phyloP scores from a whole-genome alignment of 345 rosid species.

The Excoecaria cochinchinensis region DNA sequence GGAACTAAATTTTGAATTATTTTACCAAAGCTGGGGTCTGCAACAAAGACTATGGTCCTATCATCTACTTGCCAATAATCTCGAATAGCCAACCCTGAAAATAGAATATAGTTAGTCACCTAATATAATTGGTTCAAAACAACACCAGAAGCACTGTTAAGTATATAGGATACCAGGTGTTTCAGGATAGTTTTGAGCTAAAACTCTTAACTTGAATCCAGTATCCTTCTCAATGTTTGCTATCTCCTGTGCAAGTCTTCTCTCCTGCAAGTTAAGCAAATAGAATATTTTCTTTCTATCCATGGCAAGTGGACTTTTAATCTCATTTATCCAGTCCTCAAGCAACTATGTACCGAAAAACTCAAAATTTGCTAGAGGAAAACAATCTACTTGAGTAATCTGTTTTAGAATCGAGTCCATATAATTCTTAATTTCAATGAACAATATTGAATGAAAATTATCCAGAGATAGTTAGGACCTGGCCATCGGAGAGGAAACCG shows the following conservation, averaged over 20 bases:
- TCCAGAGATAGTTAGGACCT: conserved; percentile 35
- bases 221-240: conserved; percentile 73
- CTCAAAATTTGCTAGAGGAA: neutral
- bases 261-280: conserved; percentile 54
- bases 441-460: neutral
- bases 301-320: neutral
- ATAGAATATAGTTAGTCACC: conserved; percentile 8
- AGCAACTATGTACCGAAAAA: neutral
- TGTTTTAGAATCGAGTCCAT: no score
- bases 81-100: conserved; percentile 72
- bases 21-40: conserved; percentile 87
- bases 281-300: neutral
- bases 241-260: conserved; percentile 69
- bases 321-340: neutral
- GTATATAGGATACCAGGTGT: conserved; percentile 63
- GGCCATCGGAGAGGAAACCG: conserved; percentile 91
- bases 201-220: conserved; percentile 76
- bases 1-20: conserved; percentile 11
- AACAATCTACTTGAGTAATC: neutral
- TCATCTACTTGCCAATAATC: conserved; percentile 93
- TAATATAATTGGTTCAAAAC: neutral
- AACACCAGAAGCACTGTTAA: neutral
- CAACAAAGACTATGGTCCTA: conserved; percentile 79
- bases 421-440: no score
- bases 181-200: conserved; percentile 91